These are phyloP conservation scores for Serendipita sp. DNA, from an alignment of 1,284 basidiomycete genomes.

Conservation along the genomic window DNA sequence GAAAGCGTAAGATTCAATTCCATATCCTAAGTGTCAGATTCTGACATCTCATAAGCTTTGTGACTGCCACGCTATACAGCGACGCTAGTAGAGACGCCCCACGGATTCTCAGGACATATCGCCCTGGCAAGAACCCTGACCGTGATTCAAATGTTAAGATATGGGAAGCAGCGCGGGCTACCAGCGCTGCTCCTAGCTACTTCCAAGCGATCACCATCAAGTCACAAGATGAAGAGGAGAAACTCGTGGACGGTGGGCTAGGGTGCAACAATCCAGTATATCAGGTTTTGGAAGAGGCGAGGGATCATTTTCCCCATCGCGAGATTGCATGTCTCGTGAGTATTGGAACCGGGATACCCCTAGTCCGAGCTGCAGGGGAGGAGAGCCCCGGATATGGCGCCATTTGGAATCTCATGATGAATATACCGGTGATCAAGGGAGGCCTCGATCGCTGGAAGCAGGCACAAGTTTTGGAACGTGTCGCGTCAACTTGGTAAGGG, in stretches of 20 bases:
- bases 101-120: slow-evolving; percentile 18
- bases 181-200: slow-evolving; percentile 15
- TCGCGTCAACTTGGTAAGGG: not conserved
- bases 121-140: slow-evolving; percentile 13
- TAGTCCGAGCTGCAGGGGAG: not conserved
- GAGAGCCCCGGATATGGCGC: not conserved
- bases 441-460: not conserved
- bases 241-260: slow-evolving; percentile 15
- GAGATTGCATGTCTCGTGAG: slow-evolving; percentile 14
- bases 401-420: not conserved
- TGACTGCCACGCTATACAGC: slow-evolving; percentile 12
- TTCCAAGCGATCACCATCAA: slow-evolving; percentile 15
- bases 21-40: no score
- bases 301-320: slow-evolving; percentile 10
- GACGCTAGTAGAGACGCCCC: slow-evolving; percentile 15
- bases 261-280: slow-evolving; percentile 15
- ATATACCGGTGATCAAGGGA: no score
- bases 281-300: slow-evolving; percentile 12
- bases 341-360: slow-evolving; percentile 13
- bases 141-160: slow-evolving; percentile 13
- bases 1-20: no score
- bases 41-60: slow-evolving; percentile 14
- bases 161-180: slow-evolving; percentile 20
- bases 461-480: not conserved
- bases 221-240: not conserved